A percentile compares a stretch with the other conserved stretches of the same genome.
phyloP scores from a whole-genome alignment of 176 grass and related monocot species.

The Saccharum spontaneum region DNA sequence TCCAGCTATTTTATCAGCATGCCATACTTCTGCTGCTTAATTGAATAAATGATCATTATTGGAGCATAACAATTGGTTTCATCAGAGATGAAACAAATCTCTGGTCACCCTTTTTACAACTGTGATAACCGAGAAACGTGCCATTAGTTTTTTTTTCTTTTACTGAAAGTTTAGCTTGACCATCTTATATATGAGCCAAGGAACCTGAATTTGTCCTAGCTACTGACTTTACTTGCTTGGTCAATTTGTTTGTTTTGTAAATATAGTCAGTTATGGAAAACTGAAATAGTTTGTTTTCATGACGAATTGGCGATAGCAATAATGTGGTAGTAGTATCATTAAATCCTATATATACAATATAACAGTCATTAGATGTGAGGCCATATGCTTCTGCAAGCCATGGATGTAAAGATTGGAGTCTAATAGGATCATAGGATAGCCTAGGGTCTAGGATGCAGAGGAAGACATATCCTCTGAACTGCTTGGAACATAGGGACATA shows the following conservation, averaged over 20 bases:
- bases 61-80: background rate
- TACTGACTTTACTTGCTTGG: slow-evolving; percentile 4
- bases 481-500: background rate
- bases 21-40: background rate
- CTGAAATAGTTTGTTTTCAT: background rate
- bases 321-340: background rate
- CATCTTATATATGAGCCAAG: slow-evolving; percentile 5
- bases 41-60: background rate
- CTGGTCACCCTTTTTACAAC: background rate
- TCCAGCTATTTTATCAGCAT: slow-evolving; percentile 4
- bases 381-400: background rate
- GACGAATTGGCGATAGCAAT: background rate
- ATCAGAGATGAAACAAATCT: background rate
- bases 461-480: slow-evolving; percentile 5
- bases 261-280: slow-evolving; percentile 7
- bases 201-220: slow-evolving; percentile 7
- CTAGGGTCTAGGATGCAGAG: background rate
- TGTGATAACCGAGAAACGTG: background rate
- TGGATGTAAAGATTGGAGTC: slow-evolving; percentile 18
- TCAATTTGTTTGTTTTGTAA: background rate
- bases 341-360: slow-evolving; percentile 2
- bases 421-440: slow-evolving; percentile 17
- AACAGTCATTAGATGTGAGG: slow-evolving; percentile 11
- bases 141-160: background rate
- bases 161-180: background rate